Evolutionary conservation across 73 alveolate species (phyloP), one percentile per base, ranked within the genome.

Genomic region (Paramecium sonneborni): DNA sequence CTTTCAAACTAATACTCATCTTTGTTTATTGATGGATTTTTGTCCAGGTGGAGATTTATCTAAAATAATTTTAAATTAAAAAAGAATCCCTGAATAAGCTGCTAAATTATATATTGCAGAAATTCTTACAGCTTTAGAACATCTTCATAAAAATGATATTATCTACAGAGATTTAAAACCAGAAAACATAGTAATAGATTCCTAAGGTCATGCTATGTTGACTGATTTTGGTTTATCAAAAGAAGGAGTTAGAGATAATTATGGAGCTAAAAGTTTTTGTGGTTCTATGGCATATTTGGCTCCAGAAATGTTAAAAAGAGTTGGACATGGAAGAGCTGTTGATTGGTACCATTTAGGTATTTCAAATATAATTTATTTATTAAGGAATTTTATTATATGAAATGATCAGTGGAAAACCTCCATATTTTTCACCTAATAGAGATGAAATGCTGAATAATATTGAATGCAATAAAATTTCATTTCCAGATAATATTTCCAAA

Each of bases 41-140:
- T 97, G 99, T 87, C 98, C 99, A 67, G 97, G 97, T 48, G 98
- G 99, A 8, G 99, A 97, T 93, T 85, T 97, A 30, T 95, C 97
- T 37, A 92, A 52, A 26, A 44, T 92, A n/a, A 92, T 94, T 6
- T 43, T 85, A 18, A 69, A 41, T 34, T 89, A 92, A 38, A 85
- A 85, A 69, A 34, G 41, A 57, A 89, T 94, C 57, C 46, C 92
- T 23, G 99, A 96, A 87, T 96, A 96, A 26, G 94, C 93, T 41
- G 97, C 99, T 20, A 95, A 89, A 86, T 88, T 96, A 79, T 96
- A 96, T 79, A 88, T 95, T 38, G 96, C 97, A 48, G 99, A 96
- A 69, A 85, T 96, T 26, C 69, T 95, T 21, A 92, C 95, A 41
- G 99, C 98, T 23, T 92, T 95, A 55, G 98, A 95, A 94, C 92